Evolutionary conservation across 306 rosid genomes (phyloP).

Genomic region (Glycyrrhiza uralensis): DNA sequence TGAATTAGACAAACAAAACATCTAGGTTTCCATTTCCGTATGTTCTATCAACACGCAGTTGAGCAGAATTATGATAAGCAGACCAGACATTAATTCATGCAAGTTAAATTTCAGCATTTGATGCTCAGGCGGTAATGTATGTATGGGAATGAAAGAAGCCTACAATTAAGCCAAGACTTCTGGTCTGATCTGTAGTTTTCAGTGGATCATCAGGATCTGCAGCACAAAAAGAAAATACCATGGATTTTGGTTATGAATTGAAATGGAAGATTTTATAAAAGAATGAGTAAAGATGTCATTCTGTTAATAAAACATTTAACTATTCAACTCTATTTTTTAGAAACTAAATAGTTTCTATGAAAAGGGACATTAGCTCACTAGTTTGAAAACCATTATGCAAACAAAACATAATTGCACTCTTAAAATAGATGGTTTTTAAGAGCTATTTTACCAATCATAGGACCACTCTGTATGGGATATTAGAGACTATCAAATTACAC

Average conservation of each 20-base stretch:
- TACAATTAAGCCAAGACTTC: constrained; percentile 57
- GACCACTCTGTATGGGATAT: background rate
- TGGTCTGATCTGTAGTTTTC: constrained; percentile 79
- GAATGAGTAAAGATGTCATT: background rate
- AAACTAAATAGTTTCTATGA: background rate
- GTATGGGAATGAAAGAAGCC: constrained; percentile 17
- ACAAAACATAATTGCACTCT: background rate
- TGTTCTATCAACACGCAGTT: background rate
- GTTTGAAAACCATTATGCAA: background rate
- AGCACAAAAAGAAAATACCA: constrained; percentile 26
- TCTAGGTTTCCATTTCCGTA: background rate
- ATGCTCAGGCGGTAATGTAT: background rate
- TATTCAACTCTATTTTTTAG: background rate
- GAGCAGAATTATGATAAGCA: background rate
- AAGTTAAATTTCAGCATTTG: background rate
- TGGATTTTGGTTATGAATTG: background rate
- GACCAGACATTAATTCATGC: background rate
- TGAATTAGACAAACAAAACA: background rate
- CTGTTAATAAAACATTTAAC: background rate
- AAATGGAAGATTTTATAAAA: background rate
- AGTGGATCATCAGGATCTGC: constrained; percentile 53
- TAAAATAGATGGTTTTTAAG: background rate
- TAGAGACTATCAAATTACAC: background rate
- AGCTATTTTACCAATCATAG: background rate
- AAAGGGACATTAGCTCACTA: background rate